A percentile compares a stretch with the other conserved stretches of the same genome.
Conservation (phyloP, 2,329 filamentous ascomycete species). For the Fusarium mangiferae region DNA sequence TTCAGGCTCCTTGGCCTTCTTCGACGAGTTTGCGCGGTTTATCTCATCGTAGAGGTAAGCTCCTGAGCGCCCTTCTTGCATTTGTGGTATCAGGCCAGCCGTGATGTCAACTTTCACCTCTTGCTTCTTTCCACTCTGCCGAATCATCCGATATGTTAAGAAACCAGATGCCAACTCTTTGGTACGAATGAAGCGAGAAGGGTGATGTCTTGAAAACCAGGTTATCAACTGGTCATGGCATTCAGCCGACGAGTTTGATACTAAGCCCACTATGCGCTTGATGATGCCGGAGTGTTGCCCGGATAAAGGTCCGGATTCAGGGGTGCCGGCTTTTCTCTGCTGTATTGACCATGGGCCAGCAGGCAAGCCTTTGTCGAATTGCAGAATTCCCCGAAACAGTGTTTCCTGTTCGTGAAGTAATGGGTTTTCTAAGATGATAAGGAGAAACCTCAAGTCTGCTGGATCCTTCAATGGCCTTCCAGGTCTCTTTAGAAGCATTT, state of each 20-base stretch:
- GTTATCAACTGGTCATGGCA: slow-evolving; percentile 81
- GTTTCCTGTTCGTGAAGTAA: slow-evolving; percentile 66
- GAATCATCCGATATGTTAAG: slow-evolving; percentile 80
- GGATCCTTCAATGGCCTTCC: slow-evolving; percentile 74
- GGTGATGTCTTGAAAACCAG: slow-evolving; percentile 80
- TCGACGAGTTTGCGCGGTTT: slow-evolving; percentile 61
- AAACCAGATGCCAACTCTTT: slow-evolving; percentile 84
- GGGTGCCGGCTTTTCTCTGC: slow-evolving; percentile 22
- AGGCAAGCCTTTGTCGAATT: slow-evolving; percentile 41
- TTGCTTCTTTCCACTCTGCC: slow-evolving; percentile 74
- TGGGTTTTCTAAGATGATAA: slow-evolving; percentile 84
- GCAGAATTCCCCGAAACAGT: slow-evolving; percentile 54
- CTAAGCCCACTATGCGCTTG: slow-evolving; percentile 82
- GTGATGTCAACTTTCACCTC: slow-evolving; percentile 69
- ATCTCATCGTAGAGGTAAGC: slow-evolving; percentile 84
- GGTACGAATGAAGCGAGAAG: slow-evolving; percentile 73
- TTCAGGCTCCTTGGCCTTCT: slow-evolving; percentile 64
- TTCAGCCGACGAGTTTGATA: slow-evolving; percentile 78
- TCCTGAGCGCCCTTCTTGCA: slow-evolving; percentile 72
- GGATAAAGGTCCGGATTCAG: slow-evolving; percentile 57
- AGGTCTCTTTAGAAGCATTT: slow-evolving; percentile 82
- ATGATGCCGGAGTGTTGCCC: slow-evolving; percentile 84
- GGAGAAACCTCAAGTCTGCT: slow-evolving; percentile 78
- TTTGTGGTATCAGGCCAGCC: slow-evolving; percentile 76
- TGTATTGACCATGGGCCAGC: slow-evolving; percentile 24